phyloP scores from a whole-genome alignment of 2,329 filamentous ascomycete genomes.

The Apiospora rasikravindrae region DNA sequence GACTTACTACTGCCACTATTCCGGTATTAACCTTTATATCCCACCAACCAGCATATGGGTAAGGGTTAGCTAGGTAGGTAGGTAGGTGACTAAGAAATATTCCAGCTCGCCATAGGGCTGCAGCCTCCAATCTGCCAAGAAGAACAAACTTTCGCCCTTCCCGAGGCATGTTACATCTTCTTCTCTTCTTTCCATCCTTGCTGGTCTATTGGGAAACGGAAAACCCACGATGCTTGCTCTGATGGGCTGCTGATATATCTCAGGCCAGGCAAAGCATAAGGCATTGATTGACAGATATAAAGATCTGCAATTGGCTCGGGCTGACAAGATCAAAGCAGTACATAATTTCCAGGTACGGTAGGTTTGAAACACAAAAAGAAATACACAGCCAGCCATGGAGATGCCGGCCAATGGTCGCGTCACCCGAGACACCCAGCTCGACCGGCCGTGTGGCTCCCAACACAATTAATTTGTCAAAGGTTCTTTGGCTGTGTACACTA shows the following conservation, averaged over 20 bases:
- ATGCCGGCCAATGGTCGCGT: background rate
- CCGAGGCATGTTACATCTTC: background rate
- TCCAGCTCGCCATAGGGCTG: background rate
- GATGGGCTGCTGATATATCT: background rate
- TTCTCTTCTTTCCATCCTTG: background rate
- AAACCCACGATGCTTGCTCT: background rate
- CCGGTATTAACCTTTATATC: background rate
- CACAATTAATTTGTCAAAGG: background rate
- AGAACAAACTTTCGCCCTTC: background rate
- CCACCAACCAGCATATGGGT: background rate
- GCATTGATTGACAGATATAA: background rate
- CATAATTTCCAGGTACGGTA: background rate
- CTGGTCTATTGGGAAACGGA: background rate
- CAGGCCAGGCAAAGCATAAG: background rate
- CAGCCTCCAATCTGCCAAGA: background rate
- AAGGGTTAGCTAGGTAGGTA: background rate
- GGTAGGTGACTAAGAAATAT: background rate
- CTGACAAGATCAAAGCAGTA: background rate
- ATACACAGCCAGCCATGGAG: background rate
- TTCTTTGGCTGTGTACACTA: background rate
- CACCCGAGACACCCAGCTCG: background rate
- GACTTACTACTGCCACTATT: too few relatives aligned
- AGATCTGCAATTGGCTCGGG: background rate
- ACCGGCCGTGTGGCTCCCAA: background rate
- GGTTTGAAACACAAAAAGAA: background rate